Evolutionary conservation across 139 green algal genomes (phyloP), one percentile per base, ranked within the genome.

Genomic region (Penium margaritaceum): DNA sequence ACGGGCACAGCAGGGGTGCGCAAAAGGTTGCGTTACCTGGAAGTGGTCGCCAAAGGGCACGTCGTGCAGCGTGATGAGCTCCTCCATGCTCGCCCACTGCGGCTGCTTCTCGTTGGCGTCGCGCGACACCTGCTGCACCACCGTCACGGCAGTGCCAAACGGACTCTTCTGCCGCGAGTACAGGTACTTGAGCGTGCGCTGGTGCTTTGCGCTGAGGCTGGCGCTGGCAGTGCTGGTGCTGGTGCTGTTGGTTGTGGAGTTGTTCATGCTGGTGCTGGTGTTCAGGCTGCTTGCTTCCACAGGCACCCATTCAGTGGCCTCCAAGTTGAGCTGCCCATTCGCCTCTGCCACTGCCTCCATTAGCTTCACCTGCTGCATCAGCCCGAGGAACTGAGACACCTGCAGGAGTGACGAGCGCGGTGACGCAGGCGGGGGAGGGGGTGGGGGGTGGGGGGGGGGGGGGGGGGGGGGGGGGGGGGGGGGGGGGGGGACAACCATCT

Each of bases 41-140:
- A 78, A 78, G 35, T 21, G 7, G 38, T 78, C 61, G 34, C 71
- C 60, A 32, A 78, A 78, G 17, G 71, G 71, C 15, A 78, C 71
- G 34, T 75, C 41, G 37, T 78, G 61, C 64, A 78, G 34, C 4
- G 62, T 71, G 34, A 75, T 67, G 36, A 78, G 17, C 39, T 78
- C 64, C 71, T 78, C 71, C 39, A 78, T 36, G 30, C 30, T 27
- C 36, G 51, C 33, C 30, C 57, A 77, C 19, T 77, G 21, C 0
- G 6, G 51, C 1, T 60, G 51, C 51, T 29, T n/a, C 17, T 60
- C 21, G 51, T 24, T 60, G 51, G 1, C 15, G 12, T 60, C 15
- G 24, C 30, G 51, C 3, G 46, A 32, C 46, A 58, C 29, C 71
- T 78, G 71, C 39, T 75, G 61, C 61, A 76, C 21, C 3, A 29